Evolutionary conservation across 257 asterid species (phyloP).

Genomic region (Misopates orontium): DNA sequence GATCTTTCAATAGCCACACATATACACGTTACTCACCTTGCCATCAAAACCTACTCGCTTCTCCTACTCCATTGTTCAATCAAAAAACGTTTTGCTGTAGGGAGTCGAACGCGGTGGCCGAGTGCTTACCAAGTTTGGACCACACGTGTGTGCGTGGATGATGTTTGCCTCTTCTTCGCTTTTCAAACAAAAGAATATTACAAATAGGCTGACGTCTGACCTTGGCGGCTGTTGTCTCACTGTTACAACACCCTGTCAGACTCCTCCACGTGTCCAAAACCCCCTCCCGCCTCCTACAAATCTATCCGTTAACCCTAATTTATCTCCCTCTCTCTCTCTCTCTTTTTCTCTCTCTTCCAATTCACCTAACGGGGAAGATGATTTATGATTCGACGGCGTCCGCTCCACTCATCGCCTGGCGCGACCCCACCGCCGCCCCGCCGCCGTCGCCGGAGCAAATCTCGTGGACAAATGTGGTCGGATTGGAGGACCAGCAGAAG

Average conservation of each 20-base stretch:
- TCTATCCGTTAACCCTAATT: conserved; percentile 66
- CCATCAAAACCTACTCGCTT: no score
- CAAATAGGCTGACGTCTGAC: no score
- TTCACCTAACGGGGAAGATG: conserved; percentile 69
- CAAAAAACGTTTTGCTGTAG: no score
- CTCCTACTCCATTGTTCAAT: no score
- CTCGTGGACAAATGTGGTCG: conserved; percentile 68
- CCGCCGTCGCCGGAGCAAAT: conserved; percentile 30
- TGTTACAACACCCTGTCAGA: neutral
- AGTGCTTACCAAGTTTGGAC: no score
- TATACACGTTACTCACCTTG: no score
- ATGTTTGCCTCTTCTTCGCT: no score
- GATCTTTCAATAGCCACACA: no score
- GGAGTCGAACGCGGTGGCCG: no score
- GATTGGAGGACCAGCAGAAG: conserved; percentile 83
- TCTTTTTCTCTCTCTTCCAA: conserved; percentile 25
- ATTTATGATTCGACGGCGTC: conserved; percentile 88
- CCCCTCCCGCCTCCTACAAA: conserved; percentile 41
- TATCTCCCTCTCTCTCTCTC: conserved; percentile 24
- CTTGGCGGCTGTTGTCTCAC: no score
- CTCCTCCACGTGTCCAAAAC: conserved; percentile 45
- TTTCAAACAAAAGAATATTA: no score
- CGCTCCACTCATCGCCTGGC: conserved; percentile 81
- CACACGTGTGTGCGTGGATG: no score
- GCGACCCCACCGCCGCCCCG: conserved; percentile 63